Evolutionary conservation across 768 basidiomycete species (phyloP), one percentile per base, ranked within the genome.

Genomic region (Pleurotus pulmonarius): DNA sequence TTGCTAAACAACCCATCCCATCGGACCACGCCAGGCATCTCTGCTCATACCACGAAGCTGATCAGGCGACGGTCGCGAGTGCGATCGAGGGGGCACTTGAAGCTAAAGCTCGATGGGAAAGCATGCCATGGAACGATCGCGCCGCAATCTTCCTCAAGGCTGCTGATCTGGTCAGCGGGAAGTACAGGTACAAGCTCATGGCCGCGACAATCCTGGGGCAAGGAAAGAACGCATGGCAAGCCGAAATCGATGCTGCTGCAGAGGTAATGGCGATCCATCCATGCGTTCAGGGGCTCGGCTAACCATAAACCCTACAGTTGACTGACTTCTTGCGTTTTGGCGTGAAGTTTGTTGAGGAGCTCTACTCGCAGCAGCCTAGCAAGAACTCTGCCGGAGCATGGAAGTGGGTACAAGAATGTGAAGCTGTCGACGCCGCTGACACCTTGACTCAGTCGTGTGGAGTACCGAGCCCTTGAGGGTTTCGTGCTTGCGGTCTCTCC

Each of bases 191-290:
- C 76, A 88, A 88, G 74, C 78, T 99, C 46, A 80, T 98, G 75
- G 97, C 97, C 41, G 94, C 96, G 40, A 98, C 96, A 44, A 97
- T 99, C 73, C 79, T 99, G 46, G 97, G 97, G 13, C 97, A 99
- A 74, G 97, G 97, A 41, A 99, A 99, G 85, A 99, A 98, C 69
- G 88, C 82, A 13, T 99, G 97, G 97, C 97, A 99, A 75, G 97
- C 97, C 13, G 97, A 99, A 79, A 98, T 99, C 60, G 97, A 99
- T 70, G 93, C 97, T 55, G 97, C 94, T 15, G 96, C 97, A 3
- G 97, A 99, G 87, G 93, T 92, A 56, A 43, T 82, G 57, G 46
- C 26, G n/a, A 20, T 29, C 20, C 15, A 57, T 51, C 15, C 15
- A 25, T 48, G 24, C 1, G 37, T 4, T 24, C 39, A 13, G 45